These are phyloP conservation scores for Cicer cuneatum DNA, from an alignment of 306 rosid genomes.

Conservation along the genomic window DNA sequence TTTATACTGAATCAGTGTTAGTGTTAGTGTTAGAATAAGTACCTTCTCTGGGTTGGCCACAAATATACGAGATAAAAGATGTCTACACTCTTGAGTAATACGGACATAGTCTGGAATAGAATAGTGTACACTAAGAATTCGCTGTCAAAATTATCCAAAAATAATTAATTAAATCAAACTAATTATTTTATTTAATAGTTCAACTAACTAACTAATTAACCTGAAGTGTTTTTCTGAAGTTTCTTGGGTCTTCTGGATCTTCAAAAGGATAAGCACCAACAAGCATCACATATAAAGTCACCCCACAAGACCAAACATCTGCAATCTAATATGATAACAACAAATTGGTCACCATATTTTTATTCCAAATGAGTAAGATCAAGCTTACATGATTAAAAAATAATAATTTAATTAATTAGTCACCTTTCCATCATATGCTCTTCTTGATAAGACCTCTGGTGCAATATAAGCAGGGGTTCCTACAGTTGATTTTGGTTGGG, in stretches of 20 bases:
- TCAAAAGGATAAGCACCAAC: slow-evolving; percentile 99
- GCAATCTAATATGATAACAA: slow-evolving; percentile 69
- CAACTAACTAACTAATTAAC: slow-evolving; percentile 58
- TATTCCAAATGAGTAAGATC: slow-evolving; percentile 35
- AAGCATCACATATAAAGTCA: slow-evolving; percentile 96
- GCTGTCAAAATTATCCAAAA: slow-evolving; percentile 61
- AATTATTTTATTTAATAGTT: neutral
- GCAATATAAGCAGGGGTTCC: slow-evolving; percentile 99
- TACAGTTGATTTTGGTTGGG: slow-evolving; percentile 98
- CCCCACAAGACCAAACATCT: slow-evolving; percentile 99
- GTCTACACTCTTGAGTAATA: slow-evolving; percentile 72
- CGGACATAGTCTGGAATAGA: slow-evolving; percentile 88
- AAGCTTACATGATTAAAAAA: neutral
- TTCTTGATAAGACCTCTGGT: slow-evolving; percentile 87
- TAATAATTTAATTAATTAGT: neutral
- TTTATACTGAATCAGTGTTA: too few species aligned
- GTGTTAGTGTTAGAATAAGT: too few species aligned
- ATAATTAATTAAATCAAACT: slow-evolving; percentile 9
- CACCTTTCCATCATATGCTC: slow-evolving; percentile 95
- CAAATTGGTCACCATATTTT: slow-evolving; percentile 38
- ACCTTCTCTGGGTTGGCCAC: slow-evolving; percentile 91
- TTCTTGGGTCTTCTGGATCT: slow-evolving; percentile 94
- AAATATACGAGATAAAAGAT: slow-evolving; percentile 84
- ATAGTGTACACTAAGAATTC: slow-evolving; percentile 90
- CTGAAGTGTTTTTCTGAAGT: slow-evolving; percentile 95